Percentiles rank a stretch among this genome's conserved stretches.
These are phyloP conservation scores for Hanseniaspora taiwanica DNA, from an alignment of 805 yeast species.

Conservation along the genomic window DNA sequence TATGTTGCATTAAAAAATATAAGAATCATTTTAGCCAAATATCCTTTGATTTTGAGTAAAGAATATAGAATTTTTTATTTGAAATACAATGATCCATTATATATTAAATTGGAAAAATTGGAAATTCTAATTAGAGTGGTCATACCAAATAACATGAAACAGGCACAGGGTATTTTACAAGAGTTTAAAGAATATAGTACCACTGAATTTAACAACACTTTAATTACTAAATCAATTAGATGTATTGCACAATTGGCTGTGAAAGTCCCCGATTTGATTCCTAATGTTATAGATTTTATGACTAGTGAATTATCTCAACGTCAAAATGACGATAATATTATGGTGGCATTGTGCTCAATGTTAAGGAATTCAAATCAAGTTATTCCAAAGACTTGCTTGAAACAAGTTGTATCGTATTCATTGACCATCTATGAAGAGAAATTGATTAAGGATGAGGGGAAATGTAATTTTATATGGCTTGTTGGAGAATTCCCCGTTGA, in stretches of 20 bases:
- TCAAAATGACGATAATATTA: slow-evolving; percentile 32
- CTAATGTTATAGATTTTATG: slow-evolving; percentile 48
- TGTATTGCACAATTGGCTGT: slow-evolving; percentile 46
- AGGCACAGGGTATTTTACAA: slow-evolving; percentile 44
- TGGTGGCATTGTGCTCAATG: slow-evolving; percentile 48
- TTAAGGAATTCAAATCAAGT: slow-evolving; percentile 50
- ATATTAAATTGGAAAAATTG: slow-evolving; percentile 62
- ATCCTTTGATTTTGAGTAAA: slow-evolving; percentile 62
- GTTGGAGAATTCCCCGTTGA: slow-evolving; percentile 58
- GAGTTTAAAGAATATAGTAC: slow-evolving; percentile 70
- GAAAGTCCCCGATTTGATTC: slow-evolving; percentile 36
- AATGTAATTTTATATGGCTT: slow-evolving; percentile 50
- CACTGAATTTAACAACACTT: slow-evolving; percentile 66
- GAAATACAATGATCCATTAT: slow-evolving; percentile 74
- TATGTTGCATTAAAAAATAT: slow-evolving; percentile 87
- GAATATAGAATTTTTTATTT: slow-evolving; percentile 85
- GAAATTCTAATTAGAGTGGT: slow-evolving; percentile 64
- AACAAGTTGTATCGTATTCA: slow-evolving; percentile 32
- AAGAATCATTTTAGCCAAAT: slow-evolving; percentile 75
- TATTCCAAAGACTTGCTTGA: slow-evolving; percentile 24
- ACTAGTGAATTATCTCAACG: slow-evolving; percentile 30
- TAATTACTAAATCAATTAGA: slow-evolving; percentile 33
- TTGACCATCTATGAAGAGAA: background rate
- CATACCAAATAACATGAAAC: slow-evolving; percentile 21
- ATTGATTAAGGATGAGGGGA: slow-evolving; percentile 16